phyloP scores from a whole-genome alignment of 2,329 filamentous ascomycete genomes.

The Penicillium sp. region DNA sequence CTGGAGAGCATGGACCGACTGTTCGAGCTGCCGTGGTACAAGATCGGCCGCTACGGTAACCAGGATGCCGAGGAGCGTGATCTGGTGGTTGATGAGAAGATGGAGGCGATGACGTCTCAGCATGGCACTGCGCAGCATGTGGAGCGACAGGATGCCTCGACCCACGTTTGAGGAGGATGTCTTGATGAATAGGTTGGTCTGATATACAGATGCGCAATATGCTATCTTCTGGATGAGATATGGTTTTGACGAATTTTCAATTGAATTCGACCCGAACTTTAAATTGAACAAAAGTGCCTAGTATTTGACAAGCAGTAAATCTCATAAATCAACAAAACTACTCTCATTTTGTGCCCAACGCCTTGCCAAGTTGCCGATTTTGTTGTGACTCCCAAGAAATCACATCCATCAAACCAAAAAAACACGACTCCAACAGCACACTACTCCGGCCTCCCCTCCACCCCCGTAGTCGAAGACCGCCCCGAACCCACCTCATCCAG shows the following conservation, averaged over 20 bases:
- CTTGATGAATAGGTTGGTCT: background rate
- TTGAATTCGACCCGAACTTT: background rate
- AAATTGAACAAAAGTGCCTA: background rate
- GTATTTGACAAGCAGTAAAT: background rate
- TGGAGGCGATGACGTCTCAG: constrained; percentile 20
- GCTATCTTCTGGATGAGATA: constrained; percentile 2
- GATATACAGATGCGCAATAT: background rate
- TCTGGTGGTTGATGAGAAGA: constrained; percentile 28
- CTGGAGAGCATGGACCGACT: constrained; percentile 67
- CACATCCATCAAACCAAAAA: background rate
- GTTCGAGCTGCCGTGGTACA: constrained; percentile 73
- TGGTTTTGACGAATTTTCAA: background rate
- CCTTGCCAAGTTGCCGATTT: background rate
- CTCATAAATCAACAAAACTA: background rate
- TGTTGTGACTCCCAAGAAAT: background rate
- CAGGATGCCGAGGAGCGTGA: constrained; percentile 34
- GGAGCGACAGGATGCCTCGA: constrained; percentile 19
- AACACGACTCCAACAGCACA: background rate
- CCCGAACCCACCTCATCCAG: constrained; percentile 5
- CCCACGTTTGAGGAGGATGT: constrained; percentile 4
- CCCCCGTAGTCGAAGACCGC: background rate
- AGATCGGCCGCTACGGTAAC: constrained; percentile 60
- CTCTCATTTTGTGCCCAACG: background rate
- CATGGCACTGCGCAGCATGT: constrained; percentile 20
- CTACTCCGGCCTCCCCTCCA: background rate